Conservation (phyloP, 345 rosid genomes). For the Salix udensis region DNA sequence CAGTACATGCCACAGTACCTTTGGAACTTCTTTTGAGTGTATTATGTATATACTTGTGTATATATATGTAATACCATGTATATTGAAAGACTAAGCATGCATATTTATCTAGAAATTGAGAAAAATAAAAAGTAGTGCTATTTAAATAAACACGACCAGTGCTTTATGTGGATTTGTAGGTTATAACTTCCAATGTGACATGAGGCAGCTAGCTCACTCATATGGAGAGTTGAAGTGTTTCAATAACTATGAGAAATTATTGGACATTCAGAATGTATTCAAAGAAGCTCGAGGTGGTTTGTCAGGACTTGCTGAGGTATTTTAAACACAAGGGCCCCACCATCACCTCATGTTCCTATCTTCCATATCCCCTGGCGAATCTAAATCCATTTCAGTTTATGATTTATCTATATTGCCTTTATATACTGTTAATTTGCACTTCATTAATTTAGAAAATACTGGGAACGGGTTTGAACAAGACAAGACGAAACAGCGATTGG, state of each 20-base stretch:
- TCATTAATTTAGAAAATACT: conserved; percentile 56
- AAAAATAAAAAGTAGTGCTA: background rate
- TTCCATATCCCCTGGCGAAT: background rate
- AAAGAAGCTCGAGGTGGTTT: conserved; percentile 72
- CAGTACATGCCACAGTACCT: too few species aligned
- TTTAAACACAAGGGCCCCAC: conserved; percentile 1
- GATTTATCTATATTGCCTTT: background rate
- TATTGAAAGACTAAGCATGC: background rate
- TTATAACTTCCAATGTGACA: conserved; percentile 80
- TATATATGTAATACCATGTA: too few species aligned
- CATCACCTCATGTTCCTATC: conserved; percentile 4
- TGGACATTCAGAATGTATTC: conserved; percentile 75
- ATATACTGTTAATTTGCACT: background rate
- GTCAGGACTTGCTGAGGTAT: conserved; percentile 79
- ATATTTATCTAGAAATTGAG: background rate
- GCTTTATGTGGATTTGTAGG: conserved; percentile 40
- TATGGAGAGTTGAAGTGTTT: conserved; percentile 75
- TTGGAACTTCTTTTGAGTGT: too few species aligned
- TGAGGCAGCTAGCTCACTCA: conserved; percentile 55
- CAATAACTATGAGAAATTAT: conserved; percentile 71
- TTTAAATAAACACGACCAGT: background rate
- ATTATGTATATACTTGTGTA: too few species aligned
- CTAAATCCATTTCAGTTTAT: background rate
- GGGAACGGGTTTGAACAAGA: conserved; percentile 87
- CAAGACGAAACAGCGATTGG: conserved; percentile 86